Conservation (phyloP, 73 alveolate genomes). For the Urostyla sp. region DNA sequence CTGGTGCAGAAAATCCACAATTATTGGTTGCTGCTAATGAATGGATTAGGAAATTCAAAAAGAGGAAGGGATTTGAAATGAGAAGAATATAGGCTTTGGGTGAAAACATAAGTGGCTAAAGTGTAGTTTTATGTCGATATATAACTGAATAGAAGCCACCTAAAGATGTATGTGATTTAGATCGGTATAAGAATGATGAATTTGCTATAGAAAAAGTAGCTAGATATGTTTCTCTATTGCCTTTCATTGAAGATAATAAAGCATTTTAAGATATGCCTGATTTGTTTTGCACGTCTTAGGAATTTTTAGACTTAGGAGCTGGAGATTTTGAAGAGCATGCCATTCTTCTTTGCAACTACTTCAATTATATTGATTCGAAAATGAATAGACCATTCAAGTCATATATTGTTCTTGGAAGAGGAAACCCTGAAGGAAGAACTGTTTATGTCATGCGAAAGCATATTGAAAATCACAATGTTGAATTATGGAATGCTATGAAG, state of each 20-base stretch:
- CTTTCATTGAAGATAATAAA: conserved; percentile 95
- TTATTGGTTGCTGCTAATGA: conserved; percentile 86
- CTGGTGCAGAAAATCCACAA: conserved; percentile 92
- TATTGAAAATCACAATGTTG: conserved; percentile 84
- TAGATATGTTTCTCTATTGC: conserved; percentile 96
- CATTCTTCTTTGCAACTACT: conserved; percentile 95
- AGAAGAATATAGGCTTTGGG: conserved; percentile 92
- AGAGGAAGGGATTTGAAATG: conserved; percentile 67
- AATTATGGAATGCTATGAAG: conserved; percentile 96
- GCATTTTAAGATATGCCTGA: conserved; percentile 98
- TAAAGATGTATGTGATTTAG: conserved; percentile 65
- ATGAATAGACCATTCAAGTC: conserved; percentile 76
- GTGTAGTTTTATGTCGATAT: conserved; percentile 94
- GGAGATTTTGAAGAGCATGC: conserved; percentile 99
- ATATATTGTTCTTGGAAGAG: conserved; percentile 95
- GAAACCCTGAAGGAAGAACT: conserved; percentile 99
- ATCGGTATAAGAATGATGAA: conserved; percentile 66
- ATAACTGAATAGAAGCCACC: conserved; percentile 92
- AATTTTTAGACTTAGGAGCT: conserved; percentile 93
- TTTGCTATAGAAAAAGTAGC: conserved; percentile 96
- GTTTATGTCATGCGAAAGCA: conserved; percentile 94
- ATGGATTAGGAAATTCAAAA: conserved; percentile 79
- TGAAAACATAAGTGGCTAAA: conserved; percentile 91
- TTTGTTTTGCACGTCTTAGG: conserved; percentile 94
- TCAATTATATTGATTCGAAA: conserved; percentile 91